Evolutionary conservation across 2,329 filamentous ascomycete species (phyloP).

Genomic region (Pseudogymnoascus pannorum): DNA sequence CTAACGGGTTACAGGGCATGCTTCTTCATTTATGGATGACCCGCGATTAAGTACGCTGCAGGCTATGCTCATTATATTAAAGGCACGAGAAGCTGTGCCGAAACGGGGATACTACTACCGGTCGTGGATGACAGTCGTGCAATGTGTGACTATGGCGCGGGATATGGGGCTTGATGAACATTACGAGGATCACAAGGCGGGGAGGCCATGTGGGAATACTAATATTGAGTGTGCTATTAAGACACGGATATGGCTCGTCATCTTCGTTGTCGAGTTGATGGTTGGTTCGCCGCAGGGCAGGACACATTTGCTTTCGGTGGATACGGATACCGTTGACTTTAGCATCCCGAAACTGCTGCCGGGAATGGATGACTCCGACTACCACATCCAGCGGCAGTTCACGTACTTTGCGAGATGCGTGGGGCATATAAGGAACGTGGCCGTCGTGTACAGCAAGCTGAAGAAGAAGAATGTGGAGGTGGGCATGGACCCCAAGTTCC

Average conservation of each 20-base stretch:
- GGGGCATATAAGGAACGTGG: conserved; percentile 70
- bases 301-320: conserved; percentile 64
- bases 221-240: conserved; percentile 74
- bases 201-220: conserved; percentile 60
- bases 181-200: conserved; percentile 67
- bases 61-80: conserved; percentile 77
- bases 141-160: conserved; percentile 87
- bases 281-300: conserved; percentile 88
- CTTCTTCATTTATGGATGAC: conserved; percentile 88
- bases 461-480: conserved; percentile 74
- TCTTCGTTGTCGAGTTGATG: conserved; percentile 84
- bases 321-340: conserved; percentile 69
- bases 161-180: conserved; percentile 88
- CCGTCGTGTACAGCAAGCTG: conserved; percentile 64
- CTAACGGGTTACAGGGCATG: conserved; percentile 57
- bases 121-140: conserved; percentile 93
- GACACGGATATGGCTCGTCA: conserved; percentile 81
- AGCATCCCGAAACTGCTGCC: conserved; percentile 54
- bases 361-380: conserved; percentile 67
- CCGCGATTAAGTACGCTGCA: conserved; percentile 87
- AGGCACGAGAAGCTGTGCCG: conserved; percentile 84
- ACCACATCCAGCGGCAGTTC: conserved; percentile 74
- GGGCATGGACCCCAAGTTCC: conserved; percentile 78
- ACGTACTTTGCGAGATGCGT: conserved; percentile 72
- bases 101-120: conserved; percentile 94